phyloP scores from a whole-genome alignment of 2,329 filamentous ascomycete species.

The Beauveria asiatica region DNA sequence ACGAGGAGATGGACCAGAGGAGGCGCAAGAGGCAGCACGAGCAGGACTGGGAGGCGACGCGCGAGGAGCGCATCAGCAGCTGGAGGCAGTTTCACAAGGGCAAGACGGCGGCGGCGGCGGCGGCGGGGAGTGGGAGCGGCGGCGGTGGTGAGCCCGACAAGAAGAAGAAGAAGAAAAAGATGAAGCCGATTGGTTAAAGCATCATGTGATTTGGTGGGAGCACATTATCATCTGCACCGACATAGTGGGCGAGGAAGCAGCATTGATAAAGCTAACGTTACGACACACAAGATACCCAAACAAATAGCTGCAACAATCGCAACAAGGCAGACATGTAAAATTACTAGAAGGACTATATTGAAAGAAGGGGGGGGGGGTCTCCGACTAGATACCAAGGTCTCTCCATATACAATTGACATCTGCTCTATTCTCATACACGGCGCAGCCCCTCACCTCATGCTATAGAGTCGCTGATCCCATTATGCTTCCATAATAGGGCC shows the following conservation, averaged over 20 bases:
- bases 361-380: background rate
- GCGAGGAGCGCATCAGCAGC: conserved; percentile 84
- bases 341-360: background rate
- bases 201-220: no score
- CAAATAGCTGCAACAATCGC: background rate
- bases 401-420: conserved; percentile 8
- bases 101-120: conserved; percentile 32
- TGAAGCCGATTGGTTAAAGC: conserved; percentile 50
- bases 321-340: background rate
- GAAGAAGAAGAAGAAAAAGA: conserved; percentile 64
- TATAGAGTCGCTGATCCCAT: background rate
- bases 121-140: background rate
- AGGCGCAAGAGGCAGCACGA: conserved; percentile 89
- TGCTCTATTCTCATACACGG: background rate
- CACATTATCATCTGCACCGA: background rate
- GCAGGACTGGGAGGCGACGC: conserved; percentile 87
- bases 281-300: conserved; percentile 3
- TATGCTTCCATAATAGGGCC: background rate
- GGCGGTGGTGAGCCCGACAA: conserved; percentile 25
- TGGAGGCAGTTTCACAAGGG: conserved; percentile 90
- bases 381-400: conserved; percentile 2
- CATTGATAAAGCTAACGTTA: background rate
- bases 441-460: background rate
- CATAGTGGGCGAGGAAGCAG: background rate
- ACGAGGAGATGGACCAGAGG: conserved; percentile 72